These are phyloP conservation scores for Podila clonocystis DNA, from an alignment of 192 early-diverging fungal species.

Conservation along the genomic window DNA sequence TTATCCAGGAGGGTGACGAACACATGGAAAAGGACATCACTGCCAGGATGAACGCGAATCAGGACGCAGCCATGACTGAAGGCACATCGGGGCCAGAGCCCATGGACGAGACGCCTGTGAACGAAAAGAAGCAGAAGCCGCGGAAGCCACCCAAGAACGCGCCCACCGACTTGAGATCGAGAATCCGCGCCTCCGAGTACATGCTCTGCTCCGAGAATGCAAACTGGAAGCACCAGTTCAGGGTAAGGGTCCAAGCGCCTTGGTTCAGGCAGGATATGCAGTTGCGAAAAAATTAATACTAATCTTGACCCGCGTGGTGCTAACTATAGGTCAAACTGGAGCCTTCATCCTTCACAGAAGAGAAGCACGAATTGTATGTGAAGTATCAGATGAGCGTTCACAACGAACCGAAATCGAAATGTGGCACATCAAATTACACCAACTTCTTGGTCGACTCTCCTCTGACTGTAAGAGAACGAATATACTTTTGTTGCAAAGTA, in stretches of 20 bases:
- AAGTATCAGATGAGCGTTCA: slow-evolving; percentile 90
- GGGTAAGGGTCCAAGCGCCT: background rate
- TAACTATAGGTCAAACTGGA: slow-evolving; percentile 63
- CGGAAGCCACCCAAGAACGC: slow-evolving; percentile 33
- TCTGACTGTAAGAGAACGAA: slow-evolving; percentile 53
- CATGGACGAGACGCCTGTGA: background rate
- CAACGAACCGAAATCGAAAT: slow-evolving; percentile 69
- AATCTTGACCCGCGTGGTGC: background rate
- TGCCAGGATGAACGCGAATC: slow-evolving; percentile 10
- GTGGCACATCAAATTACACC: slow-evolving; percentile 51
- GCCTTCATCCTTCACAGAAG: slow-evolving; percentile 72
- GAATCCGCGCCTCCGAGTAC: slow-evolving; percentile 42
- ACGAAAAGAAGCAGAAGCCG: slow-evolving; percentile 50
- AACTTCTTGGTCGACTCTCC: slow-evolving; percentile 86
- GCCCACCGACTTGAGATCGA: slow-evolving; percentile 28
- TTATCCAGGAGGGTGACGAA: slow-evolving; percentile 54
- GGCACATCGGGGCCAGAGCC: background rate
- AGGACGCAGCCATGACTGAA: slow-evolving; percentile 30
- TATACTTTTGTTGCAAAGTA: background rate
- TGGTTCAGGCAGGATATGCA: background rate
- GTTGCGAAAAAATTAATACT: background rate
- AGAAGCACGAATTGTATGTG: slow-evolving; percentile 79
- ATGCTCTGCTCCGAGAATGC: slow-evolving; percentile 20
- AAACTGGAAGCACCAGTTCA: slow-evolving; percentile 48
- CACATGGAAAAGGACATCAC: slow-evolving; percentile 41